A percentile compares a stretch with the other conserved stretches of the same genome.
Conservation (phyloP, 2,329 filamentous ascomycete species). For the Pseudopithomyces chartarum region DNA sequence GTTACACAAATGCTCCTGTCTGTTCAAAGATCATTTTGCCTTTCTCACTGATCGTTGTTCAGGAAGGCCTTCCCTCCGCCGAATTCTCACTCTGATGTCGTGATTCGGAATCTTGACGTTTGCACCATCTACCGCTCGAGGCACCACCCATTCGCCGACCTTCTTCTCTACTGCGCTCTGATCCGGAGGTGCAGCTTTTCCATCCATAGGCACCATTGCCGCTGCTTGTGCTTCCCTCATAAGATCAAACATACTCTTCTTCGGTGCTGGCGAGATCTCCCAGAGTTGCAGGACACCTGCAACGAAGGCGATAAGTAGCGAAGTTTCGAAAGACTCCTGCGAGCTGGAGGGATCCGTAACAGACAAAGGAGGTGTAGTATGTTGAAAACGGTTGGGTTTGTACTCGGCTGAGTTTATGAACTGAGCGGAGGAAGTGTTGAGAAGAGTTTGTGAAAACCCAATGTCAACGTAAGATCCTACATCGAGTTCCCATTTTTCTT, state of each 20-base stretch:
- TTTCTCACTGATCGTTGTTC: conserved; percentile 14
- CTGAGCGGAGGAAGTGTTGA: conserved; percentile 35
- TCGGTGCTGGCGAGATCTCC: conserved; percentile 39
- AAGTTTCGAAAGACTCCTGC: conserved; percentile 25
- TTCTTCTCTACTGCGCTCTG: conserved; percentile 16
- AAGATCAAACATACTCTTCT: conserved; percentile 38
- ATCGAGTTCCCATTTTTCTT: conserved; percentile 34
- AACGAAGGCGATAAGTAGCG: conserved; percentile 34
- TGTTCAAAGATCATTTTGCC: background rate
- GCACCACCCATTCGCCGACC: conserved; percentile 55
- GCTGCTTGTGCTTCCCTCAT: conserved; percentile 38
- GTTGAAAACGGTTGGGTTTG: conserved; percentile 34
- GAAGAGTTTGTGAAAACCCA: conserved; percentile 34
- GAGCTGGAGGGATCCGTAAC: conserved; percentile 18
- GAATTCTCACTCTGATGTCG: conserved; percentile 61
- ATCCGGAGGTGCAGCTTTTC: conserved; percentile 13
- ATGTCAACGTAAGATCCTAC: conserved; percentile 33
- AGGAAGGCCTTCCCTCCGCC: conserved; percentile 37
- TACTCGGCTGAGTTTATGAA: conserved; percentile 27
- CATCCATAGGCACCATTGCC: conserved; percentile 24
- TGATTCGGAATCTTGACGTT: conserved; percentile 57
- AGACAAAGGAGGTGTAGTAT: conserved; percentile 19
- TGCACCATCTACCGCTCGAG: conserved; percentile 52
- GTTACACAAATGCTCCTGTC: background rate
- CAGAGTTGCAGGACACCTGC: conserved; percentile 42